phyloP scores from a whole-genome alignment of 2,329 filamentous ascomycete genomes.

The Rutstroemia sp. region DNA sequence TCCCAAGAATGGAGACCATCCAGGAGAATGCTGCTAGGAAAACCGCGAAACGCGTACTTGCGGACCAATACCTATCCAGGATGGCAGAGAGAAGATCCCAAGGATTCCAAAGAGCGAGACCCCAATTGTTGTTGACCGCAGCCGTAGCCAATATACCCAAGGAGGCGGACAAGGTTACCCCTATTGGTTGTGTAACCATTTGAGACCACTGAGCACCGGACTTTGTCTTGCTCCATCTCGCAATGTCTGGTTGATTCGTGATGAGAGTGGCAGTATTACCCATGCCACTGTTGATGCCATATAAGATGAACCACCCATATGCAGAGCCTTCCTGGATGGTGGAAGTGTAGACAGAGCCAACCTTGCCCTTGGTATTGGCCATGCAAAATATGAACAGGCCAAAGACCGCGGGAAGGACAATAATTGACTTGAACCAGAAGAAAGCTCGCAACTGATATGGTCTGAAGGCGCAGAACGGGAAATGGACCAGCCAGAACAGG shows the following conservation, averaged over 20 bases:
- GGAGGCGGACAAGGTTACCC: slow-evolving; percentile 11
- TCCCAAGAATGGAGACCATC: slow-evolving; percentile 46
- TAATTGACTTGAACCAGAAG: slow-evolving; percentile 29
- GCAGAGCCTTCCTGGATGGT: slow-evolving; percentile 12
- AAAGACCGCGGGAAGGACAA: slow-evolving; percentile 33
- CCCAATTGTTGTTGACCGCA: slow-evolving; percentile 30
- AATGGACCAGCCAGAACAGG: slow-evolving; percentile 46
- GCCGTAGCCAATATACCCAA: slow-evolving; percentile 28
- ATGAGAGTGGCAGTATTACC: slow-evolving; percentile 34
- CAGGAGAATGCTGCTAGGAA: slow-evolving; percentile 43
- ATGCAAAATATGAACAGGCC: slow-evolving; percentile 36
- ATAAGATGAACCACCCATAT: slow-evolving; percentile 33
- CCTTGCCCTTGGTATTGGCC: slow-evolving; percentile 31
- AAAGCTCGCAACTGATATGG: slow-evolving; percentile 38
- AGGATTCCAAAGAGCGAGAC: slow-evolving; percentile 32
- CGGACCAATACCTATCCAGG: slow-evolving; percentile 23
- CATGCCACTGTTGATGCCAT: slow-evolving; percentile 34
- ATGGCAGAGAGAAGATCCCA: slow-evolving; percentile 40
- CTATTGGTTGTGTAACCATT: slow-evolving; percentile 27
- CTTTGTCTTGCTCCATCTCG: slow-evolving; percentile 30
- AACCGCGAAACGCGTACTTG: slow-evolving; percentile 35
- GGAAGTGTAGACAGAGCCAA: slow-evolving; percentile 21
- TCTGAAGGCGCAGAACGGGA: slow-evolving; percentile 38
- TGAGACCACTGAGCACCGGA: slow-evolving; percentile 35
- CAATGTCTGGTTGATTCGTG: slow-evolving; percentile 39